Percentiles rank a stretch among this genome's conserved stretches.
These are phyloP conservation scores for Carex kokanica DNA, from an alignment of 176 grass and related monocot species.

Conservation along the genomic window DNA sequence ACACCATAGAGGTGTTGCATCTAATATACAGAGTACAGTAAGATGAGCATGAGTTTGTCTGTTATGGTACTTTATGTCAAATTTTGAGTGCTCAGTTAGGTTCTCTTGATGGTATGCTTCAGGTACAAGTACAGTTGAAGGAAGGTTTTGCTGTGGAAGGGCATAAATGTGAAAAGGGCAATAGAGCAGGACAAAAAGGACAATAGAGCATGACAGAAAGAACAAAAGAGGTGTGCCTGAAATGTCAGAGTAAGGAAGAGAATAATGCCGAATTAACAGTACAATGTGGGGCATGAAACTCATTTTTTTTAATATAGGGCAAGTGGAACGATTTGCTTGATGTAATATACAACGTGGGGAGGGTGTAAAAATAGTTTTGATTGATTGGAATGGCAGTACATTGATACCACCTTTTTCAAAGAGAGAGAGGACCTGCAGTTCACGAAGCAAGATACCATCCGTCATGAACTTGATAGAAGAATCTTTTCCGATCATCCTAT, in stretches of 20 bases:
- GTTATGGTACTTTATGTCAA: not conserved
- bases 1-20: not conserved
- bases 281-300: not conserved
- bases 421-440: conserved; percentile 59
- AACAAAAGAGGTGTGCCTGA: not conserved
- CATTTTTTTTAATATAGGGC: not conserved
- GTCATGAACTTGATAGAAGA: conserved; percentile 99
- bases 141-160: not conserved
- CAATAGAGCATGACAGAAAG: not conserved
- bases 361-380: not conserved
- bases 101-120: not conserved
- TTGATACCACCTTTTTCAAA: not conserved
- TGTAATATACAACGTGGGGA: not conserved
- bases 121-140: not conserved
- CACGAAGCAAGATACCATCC: conserved; percentile 95
- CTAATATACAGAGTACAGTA: not conserved
- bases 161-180: not conserved
- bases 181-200: not conserved
- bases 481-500: conserved; percentile 66
- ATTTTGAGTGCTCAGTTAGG: not conserved
- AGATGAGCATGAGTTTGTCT: not conserved
- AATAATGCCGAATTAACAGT: not conserved
- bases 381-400: not conserved
- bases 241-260: not conserved
- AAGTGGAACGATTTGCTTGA: not conserved